phyloP scores from a whole-genome alignment of 305 asterid species.

The Euphrasia arctica region DNA sequence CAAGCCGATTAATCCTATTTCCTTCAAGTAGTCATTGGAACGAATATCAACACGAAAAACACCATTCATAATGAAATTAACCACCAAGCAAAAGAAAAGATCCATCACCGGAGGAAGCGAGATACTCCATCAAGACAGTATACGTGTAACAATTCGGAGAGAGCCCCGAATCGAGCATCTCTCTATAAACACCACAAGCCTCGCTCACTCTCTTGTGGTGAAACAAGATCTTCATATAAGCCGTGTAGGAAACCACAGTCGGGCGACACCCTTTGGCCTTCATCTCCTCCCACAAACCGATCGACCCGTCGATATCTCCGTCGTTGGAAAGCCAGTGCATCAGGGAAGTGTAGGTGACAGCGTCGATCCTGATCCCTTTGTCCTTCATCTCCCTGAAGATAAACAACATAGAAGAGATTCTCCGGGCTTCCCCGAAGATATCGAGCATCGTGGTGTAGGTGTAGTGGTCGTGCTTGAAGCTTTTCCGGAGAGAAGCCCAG shows the following conservation, averaged over 20 bases:
- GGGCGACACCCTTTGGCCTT: slow-evolving; percentile 59
- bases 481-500: slow-evolving; percentile 59
- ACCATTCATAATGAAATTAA: not conserved
- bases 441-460: slow-evolving; percentile 95
- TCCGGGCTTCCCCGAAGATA: slow-evolving; percentile 88
- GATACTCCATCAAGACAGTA: slow-evolving; percentile 87
- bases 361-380: slow-evolving; percentile 67
- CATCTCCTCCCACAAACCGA: slow-evolving; percentile 77
- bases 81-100: no score
- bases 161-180: slow-evolving; percentile 77
- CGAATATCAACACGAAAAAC: not conserved
- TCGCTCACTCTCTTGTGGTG: slow-evolving; percentile 51
- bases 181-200: slow-evolving; percentile 61
- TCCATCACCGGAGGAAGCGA: slow-evolving; percentile 62
- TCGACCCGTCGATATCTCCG: slow-evolving; percentile 75
- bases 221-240: slow-evolving; percentile 80
- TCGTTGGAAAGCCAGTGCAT: slow-evolving; percentile 82
- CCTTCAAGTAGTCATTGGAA: no score
- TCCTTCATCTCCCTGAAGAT: slow-evolving; percentile 71
- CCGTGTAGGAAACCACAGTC: slow-evolving; percentile 83
- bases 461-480: slow-evolving; percentile 87
- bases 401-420: slow-evolving; percentile 75
- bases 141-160: slow-evolving; percentile 76
- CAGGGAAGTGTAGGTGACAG: slow-evolving; percentile 70
- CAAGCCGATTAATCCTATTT: no score